Percentiles rank a stretch among this genome's conserved stretches.
These are phyloP conservation scores for Saccharomycopsis phalli DNA, from an alignment of 1,139 yeast genomes.

Conservation along the genomic window DNA sequence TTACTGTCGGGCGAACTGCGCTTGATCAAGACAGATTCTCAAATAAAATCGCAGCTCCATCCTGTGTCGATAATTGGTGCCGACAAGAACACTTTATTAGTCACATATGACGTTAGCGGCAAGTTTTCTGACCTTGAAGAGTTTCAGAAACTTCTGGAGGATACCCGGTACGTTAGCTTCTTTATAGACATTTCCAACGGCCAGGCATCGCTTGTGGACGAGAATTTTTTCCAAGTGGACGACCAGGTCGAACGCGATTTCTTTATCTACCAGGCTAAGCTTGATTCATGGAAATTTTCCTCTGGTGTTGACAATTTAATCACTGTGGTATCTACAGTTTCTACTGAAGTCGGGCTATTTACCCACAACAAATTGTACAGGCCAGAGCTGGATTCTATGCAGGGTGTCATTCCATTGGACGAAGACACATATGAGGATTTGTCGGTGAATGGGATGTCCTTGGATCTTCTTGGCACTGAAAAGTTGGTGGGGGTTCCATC, in stretches of 20 bases:
- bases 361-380: slow-evolving; percentile 1
- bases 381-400: slow-evolving; percentile 11
- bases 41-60: no score
- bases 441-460: slow-evolving; percentile 7
- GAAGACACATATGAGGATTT: slow-evolving; percentile 15
- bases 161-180: slow-evolving; percentile 5
- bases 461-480: slow-evolving; percentile 8
- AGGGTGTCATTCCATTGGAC: slow-evolving; percentile 16
- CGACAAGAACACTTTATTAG: slow-evolving; percentile 4
- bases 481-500: slow-evolving; percentile 1
- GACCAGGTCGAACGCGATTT: slow-evolving; percentile 10
- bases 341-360: slow-evolving; percentile 7
- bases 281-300: slow-evolving; percentile 8
- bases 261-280: not conserved
- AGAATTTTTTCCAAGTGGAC: slow-evolving; percentile 7
- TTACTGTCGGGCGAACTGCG: no score
- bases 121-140: not conserved
- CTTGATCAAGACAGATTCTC: no score
- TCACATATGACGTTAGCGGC: slow-evolving; percentile 8
- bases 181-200: slow-evolving; percentile 2
- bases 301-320: not conserved
- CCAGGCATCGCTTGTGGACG: slow-evolving; percentile 3
- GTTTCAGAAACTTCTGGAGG: not conserved
- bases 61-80: not conserved
- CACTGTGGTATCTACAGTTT: slow-evolving; percentile 9